Evolutionary conservation across 2,329 filamentous ascomycete genomes (phyloP), one percentile per base, ranked within the genome.

Genomic region (Parasarocladium wereldwijsianum): DNA sequence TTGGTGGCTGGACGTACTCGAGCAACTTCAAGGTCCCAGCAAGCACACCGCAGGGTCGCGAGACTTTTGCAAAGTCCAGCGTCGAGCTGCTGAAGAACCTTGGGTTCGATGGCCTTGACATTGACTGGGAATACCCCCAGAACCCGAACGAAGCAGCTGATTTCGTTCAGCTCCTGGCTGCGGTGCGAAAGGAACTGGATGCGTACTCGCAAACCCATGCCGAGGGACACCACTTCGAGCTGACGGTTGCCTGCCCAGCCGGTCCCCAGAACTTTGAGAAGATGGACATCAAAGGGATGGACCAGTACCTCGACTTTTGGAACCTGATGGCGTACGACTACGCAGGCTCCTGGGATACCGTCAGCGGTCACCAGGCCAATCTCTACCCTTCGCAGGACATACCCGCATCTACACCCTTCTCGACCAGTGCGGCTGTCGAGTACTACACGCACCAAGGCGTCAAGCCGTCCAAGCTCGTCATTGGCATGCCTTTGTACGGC

Each of bases 1-100:
- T 94, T 37, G 86, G 86, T 36, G 87, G 87, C 29, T 94, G 85
- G 85, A 93, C 85, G 0, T 93, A 93, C 52, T 82, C 77, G 38
- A 60, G 69, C 50, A 90, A 93, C 57, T 92, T 94, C 53, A 66
- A 70, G n/a, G 58, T 55, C 17, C 79, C 84, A 0, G 77, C 78
- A 1, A 79, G 78, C 24, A 84, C 79, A 0, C 61, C 70, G 0
- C 53, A 66, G 15, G 83, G 84, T 7, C 70, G 85, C 6, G 59
- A 63, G 17, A 65, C 49, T 1, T 94, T 94, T 53, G 86, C 84
- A 7, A 59, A 66, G 29, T 72, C 70, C 17, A 76, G 81, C 19
- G 77, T 93, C 1, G 64, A 73, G 14, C 57, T 94, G 20, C 62
- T 96, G 42, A 77, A 80, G 49, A 72, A 90, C 43, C 59, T 85